Base-by-base conservation (phyloP, 345 rosid genomes). In the Pseudoturritis turrita region DNA sequence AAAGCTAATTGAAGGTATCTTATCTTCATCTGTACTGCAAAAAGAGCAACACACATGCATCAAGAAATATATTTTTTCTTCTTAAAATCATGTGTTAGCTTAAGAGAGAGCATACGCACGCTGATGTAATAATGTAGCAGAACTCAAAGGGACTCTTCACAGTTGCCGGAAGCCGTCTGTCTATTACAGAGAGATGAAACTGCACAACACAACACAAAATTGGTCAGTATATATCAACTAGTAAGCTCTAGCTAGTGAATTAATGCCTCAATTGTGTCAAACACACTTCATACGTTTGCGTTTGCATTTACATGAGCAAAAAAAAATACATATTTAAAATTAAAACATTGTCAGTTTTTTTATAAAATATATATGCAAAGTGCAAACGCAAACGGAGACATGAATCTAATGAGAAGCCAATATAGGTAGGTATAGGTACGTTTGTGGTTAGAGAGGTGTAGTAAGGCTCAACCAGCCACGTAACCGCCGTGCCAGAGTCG, bases 401-500 rank as follows among this genome's bases (percentile, higher is more conserved):
- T 26, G 43, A 9, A 37, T 41, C 5, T 29, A 44, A 14, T 17
- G 15, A 66, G 14, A 51, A 31, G 22, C 15, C 18, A 51, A 23
- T 49, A 75, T 19, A 47, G 84, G 46, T 66, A 31, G 53, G 17
- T 68, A n/a, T n/a, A 78, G 80, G 77, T 81, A 95, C 98, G 19
- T 71, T 80, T 61, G 85, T 62, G 29, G 96, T 46, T 28, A 91
- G 78, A 53, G 79, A 62, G 4, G 88, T 74, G 79, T 91, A 95
- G 73, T 90, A 90, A 1, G 96, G 98, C 51, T 95, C 96, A 3
- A 85, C 82, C 71, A 95, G 82, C 78, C 88, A 91, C 36, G 99
- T 87, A 70, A 95, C 93, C 3, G 98, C 88, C 46, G 99, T 95
- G 10, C 99, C 99, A 1, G 98, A 79, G 80, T 95, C 99, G 56